A percentile compares a stretch with the other conserved stretches of the same genome.
These are phyloP conservation scores for Brassica napus DNA, from an alignment of 345 rosid species.

Conservation along the genomic window Da-Ae NC_063439.1:23664501-23665000, in stretches of 20 bases:
- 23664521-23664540: constrained; percentile 73
- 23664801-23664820: constrained; percentile 1
- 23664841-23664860: constrained; percentile 90
- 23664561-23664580: constrained; percentile 65
- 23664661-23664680: constrained; percentile 61
- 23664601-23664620: constrained; percentile 53
- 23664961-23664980: constrained; percentile 6
- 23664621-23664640: constrained; percentile 50
- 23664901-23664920: constrained; percentile 80
- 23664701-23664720: constrained; percentile 72
- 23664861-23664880: constrained; percentile 71
- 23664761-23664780: constrained; percentile 68
- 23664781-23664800: neutral
- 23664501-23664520: constrained; percentile 47
- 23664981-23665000: constrained; percentile 27
- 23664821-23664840: constrained; percentile 53
- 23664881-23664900: constrained; percentile 91
- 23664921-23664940: constrained; percentile 75
- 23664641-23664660: constrained; percentile 50
- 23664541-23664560: constrained; percentile 80
- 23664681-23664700: constrained; percentile 51
- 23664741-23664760: constrained; percentile 71
- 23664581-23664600: constrained; percentile 57
- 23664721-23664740: constrained; percentile 69
- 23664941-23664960: constrained; percentile 73